Conservation (phyloP, 2,329 filamentous ascomycete genomes). For the Alternaria incomplexa region DNA sequence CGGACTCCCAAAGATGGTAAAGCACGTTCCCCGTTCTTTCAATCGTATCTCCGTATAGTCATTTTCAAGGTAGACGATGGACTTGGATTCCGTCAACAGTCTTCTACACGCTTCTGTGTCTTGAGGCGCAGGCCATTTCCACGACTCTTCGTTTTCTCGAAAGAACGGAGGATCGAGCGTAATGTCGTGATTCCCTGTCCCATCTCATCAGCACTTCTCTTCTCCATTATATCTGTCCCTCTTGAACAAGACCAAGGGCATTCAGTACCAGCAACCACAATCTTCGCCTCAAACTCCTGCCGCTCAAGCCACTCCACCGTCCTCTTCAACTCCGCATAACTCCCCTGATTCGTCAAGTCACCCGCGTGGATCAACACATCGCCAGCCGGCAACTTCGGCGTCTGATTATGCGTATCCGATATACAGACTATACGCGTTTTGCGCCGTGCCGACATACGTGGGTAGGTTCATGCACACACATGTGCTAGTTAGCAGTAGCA, state of each 20-base stretch:
- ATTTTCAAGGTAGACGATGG: constrained; percentile 71
- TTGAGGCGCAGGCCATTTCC: constrained; percentile 65
- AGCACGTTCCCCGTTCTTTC: constrained; percentile 63
- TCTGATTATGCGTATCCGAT: constrained; percentile 76
- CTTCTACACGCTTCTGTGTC: constrained; percentile 60
- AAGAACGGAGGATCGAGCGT: constrained; percentile 72
- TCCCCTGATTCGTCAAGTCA: constrained; percentile 77
- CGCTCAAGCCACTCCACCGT: constrained; percentile 70
- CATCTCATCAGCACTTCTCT: neutral
- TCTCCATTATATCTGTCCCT: neutral
- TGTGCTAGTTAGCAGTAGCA: neutral
- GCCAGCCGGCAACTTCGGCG: constrained; percentile 69
- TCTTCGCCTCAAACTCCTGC: constrained; percentile 71
- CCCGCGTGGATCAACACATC: constrained; percentile 79
- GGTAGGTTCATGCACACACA: neutral
- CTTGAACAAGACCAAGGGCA: neutral
- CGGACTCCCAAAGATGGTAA: constrained; percentile 75
- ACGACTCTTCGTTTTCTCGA: constrained; percentile 57
- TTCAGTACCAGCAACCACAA: constrained; percentile 68
- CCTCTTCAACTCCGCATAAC: constrained; percentile 61
- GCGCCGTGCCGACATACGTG: constrained; percentile 1
- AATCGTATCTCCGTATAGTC: constrained; percentile 62
- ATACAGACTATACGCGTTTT: constrained; percentile 73
- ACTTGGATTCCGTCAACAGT: constrained; percentile 57
- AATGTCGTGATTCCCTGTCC: constrained; percentile 75